A percentile compares a stretch with the other conserved stretches of the same genome.
These are phyloP conservation scores for Myxozyma nipponensis DNA, from an alignment of 805 yeast genomes.

Conservation along the genomic window DNA sequence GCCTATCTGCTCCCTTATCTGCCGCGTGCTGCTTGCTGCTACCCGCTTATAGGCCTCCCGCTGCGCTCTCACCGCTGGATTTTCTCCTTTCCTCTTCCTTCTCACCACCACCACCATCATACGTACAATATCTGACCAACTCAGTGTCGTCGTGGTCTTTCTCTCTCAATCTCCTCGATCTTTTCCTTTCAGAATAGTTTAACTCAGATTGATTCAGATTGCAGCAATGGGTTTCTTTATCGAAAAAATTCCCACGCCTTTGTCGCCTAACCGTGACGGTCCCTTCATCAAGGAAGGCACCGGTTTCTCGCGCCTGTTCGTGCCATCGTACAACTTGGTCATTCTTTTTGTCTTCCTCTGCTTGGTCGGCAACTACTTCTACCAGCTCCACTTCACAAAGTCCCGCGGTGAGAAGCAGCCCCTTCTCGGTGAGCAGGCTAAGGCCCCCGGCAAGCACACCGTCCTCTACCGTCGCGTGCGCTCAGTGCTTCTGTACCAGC, in stretches of 20 bases:
- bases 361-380: slow-evolving; percentile 22
- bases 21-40: too few species aligned
- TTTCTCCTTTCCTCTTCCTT: not conserved
- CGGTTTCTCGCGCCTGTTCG: slow-evolving; percentile 25
- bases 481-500: slow-evolving; percentile 27
- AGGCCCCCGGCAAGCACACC: slow-evolving; percentile 17
- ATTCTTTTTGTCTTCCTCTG: slow-evolving; percentile 21
- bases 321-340: slow-evolving; percentile 26
- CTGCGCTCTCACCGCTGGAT: too few species aligned
- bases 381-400: slow-evolving; percentile 23
- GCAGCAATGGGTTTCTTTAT: slow-evolving; percentile 26
- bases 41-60: too few species aligned
- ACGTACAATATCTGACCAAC: too few species aligned
- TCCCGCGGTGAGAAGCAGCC: slow-evolving; percentile 29
- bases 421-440: slow-evolving; percentile 15
- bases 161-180: too few species aligned
- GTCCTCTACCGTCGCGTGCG: slow-evolving; percentile 24
- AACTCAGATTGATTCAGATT: not conserved
- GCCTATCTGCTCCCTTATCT: too few species aligned
- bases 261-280: slow-evolving; percentile 27
- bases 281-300: slow-evolving; percentile 27
- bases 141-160: too few species aligned
- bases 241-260: slow-evolving; percentile 26
- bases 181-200: too few species aligned
- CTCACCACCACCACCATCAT: not conserved